Evolutionary conservation across 202 grass and related monocot species (phyloP), one percentile per base, ranked within the genome.

Genomic region (Digitaria exilis): DNA sequence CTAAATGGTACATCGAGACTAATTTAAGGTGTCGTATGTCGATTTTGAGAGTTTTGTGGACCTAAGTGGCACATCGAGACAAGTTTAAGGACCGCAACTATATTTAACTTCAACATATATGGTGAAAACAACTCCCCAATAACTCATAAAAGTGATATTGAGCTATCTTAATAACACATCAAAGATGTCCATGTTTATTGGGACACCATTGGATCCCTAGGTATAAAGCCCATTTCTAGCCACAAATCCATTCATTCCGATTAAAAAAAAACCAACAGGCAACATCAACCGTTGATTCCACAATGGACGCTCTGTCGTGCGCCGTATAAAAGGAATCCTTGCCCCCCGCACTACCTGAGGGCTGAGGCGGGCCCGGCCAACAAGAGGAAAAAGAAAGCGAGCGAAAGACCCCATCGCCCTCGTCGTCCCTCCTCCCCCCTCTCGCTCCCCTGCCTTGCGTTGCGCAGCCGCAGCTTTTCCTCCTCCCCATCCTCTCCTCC

Each of bases 391-490:
- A n/a, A 5, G 39, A 22, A n/a, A 44, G 37, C n/a, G 56, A 46
- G 41, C 66, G n/a, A 44, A 16, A 19, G 25, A 71, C 7, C 69
- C 44, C 45, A 25, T 72, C 69, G 69, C 15, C 45, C 10, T 13
- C 70, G 19, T 9, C n/a, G n/a, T n/a, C n/a, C n/a, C n/a, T n/a
- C n/a, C n/a, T n/a, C n/a, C n/a, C 1, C 11, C 18, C 48, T n/a
- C 17, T 45, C 1, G 9, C 57, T 4, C 25, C 11, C 2, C 17
- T 5, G 9, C 43, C 42, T 64, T 50, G 44, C 80, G 80, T 64
- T 55, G 54, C 63, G 63, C 73, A 69, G 39, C 65, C 28, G 64
- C 42, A 50, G 19, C 74, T 78, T 85, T 78, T 76, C 50, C 72
- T 31, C 71, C 7, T 29, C 62, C 22, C 52, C 54, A 16, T 24